Conservation (phyloP, 805 yeast species). For the Starmera dryadoides region DNA sequence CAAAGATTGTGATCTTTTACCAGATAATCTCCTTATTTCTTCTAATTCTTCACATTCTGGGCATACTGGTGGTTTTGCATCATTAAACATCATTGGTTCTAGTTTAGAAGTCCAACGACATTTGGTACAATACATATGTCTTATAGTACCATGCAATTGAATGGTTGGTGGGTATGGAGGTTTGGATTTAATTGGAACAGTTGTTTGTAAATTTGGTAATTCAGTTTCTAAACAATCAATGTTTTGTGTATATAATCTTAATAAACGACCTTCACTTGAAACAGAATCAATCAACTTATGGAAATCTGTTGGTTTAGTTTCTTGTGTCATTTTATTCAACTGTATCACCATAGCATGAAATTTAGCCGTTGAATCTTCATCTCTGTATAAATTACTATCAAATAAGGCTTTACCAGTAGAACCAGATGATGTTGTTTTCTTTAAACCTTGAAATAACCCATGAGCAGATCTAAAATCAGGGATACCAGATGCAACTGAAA, state of each 20-base stretch:
- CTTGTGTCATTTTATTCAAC: slow-evolving; percentile 45
- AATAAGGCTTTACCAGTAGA: slow-evolving; percentile 61
- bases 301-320: slow-evolving; percentile 66
- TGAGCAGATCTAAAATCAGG: slow-evolving; percentile 80
- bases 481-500: slow-evolving; percentile 85
- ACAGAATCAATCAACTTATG: slow-evolving; percentile 57
- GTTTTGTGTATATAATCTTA: slow-evolving; percentile 80
- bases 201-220: slow-evolving; percentile 40
- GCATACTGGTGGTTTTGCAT: slow-evolving; percentile 47
- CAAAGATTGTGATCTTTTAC: slow-evolving; percentile 57
- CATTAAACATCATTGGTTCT: slow-evolving; percentile 41
- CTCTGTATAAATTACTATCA: slow-evolving; percentile 71
- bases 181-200: slow-evolving; percentile 37
- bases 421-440: slow-evolving; percentile 28
- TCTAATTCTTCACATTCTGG: slow-evolving; percentile 58
- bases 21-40: slow-evolving; percentile 44
- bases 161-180: slow-evolving; percentile 50
- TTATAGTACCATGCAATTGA: slow-evolving; percentile 82
- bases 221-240: slow-evolving; percentile 74
- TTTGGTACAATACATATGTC: slow-evolving; percentile 67
- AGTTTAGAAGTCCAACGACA: slow-evolving; percentile 55
- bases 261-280: slow-evolving; percentile 54
- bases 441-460: slow-evolving; percentile 61
- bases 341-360: slow-evolving; percentile 73
- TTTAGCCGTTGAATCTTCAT: slow-evolving; percentile 46